phyloP scores from a whole-genome alignment of 495 filamentous ascomycete genomes.

The Cetradonia linearis region DNA sequence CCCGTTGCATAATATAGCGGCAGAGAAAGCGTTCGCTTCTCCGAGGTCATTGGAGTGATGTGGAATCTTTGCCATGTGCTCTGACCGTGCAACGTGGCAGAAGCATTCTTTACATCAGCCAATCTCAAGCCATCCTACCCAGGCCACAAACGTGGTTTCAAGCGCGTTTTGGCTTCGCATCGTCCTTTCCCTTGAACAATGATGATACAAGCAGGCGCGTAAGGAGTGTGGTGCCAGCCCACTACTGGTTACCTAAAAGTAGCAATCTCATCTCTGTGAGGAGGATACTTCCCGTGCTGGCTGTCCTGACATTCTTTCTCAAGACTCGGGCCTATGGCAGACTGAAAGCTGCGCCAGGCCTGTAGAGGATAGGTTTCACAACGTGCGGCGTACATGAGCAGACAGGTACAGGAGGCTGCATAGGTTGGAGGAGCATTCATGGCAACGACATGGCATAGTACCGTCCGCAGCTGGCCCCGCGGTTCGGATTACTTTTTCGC shows the following conservation, averaged over 20 bases:
- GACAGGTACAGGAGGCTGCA: neutral
- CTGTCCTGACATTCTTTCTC: neutral
- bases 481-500: neutral
- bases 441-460: neutral
- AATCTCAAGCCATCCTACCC: neutral
- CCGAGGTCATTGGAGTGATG: neutral
- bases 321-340: neutral
- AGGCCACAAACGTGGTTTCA: neutral
- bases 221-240: neutral
- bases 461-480: neutral
- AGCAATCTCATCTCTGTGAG: too few species aligned
- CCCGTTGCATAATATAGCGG: neutral
- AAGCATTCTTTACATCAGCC: neutral
- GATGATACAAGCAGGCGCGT: neutral
- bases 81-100: neutral
- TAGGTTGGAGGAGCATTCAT: neutral
- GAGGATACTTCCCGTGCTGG: neutral
- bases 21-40: neutral
- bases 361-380: neutral
- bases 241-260: too few species aligned
- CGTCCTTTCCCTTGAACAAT: too few species aligned
- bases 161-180: neutral
- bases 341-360: neutral
- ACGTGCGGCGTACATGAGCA: neutral
- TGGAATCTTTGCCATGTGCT: neutral